These are phyloP conservation scores for Pisolithus tinctorius DNA, from an alignment of 768 basidiomycete genomes.

Conservation along the genomic window DNA sequence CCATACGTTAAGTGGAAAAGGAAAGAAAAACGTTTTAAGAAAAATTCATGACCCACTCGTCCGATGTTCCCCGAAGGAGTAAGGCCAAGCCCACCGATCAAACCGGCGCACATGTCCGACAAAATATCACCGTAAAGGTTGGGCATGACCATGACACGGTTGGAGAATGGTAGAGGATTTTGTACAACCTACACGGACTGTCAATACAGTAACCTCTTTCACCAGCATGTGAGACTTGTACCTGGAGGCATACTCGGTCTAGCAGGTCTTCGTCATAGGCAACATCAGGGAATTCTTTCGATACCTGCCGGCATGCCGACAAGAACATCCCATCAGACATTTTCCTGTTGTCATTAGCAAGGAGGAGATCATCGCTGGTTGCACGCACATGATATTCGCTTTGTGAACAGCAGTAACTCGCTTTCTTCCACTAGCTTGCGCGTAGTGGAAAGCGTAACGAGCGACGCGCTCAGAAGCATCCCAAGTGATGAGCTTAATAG, in stretches of 20 bases:
- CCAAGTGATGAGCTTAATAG: conserved; percentile 99
- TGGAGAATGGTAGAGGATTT: conserved; percentile 88
- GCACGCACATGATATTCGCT: conserved; percentile 92
- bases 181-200: conserved; percentile 67
- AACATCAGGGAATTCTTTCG: conserved; percentile 91
- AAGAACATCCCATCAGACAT: conserved; percentile 99
- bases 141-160: conserved; percentile 99
- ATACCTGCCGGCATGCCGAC: conserved; percentile 92
- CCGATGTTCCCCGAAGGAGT: conserved; percentile 98
- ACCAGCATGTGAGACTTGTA: conserved; percentile 23
- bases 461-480: conserved; percentile 98
- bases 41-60: conserved; percentile 45
- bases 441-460: conserved; percentile 97
- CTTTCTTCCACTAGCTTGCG: conserved; percentile 78
- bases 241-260: conserved; percentile 93
- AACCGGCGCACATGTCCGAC: conserved; percentile 97
- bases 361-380: neutral
- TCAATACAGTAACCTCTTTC: neutral
- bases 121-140: conserved; percentile 95
- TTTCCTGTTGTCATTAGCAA: conserved; percentile 59
- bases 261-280: conserved; percentile 95
- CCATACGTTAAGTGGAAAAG: conserved; percentile 2
- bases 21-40: conserved; percentile 9
- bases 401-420: conserved; percentile 99
- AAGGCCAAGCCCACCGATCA: conserved; percentile 95